A percentile compares a stretch with the other conserved stretches of the same genome.
phyloP scores from a whole-genome alignment of 345 rosid species.

The Lagerstroemia speciosa region DNA sequence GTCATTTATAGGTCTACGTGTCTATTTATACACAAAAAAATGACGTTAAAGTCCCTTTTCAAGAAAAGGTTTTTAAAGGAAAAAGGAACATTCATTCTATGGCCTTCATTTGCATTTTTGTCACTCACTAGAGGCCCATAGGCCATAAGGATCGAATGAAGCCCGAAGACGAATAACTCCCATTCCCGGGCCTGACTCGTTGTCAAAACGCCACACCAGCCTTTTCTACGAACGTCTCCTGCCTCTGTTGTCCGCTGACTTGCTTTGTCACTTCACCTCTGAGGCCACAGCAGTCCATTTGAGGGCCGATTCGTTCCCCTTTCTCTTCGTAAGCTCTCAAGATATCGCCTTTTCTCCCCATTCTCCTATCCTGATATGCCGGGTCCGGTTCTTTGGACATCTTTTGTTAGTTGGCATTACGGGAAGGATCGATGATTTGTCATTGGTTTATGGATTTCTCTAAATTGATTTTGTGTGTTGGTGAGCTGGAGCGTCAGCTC shows the following conservation, averaged over 20 bases:
- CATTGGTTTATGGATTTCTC: not conserved
- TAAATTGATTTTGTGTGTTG: not conserved
- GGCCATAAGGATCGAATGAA: not conserved
- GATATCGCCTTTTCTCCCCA: not conserved
- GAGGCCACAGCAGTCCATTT: not conserved
- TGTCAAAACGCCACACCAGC: too few species aligned
- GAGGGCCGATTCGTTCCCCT: not conserved
- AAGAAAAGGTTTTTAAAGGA: too few species aligned
- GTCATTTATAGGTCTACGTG: too few species aligned
- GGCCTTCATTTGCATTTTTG: too few species aligned
- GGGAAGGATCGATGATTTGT: not conserved
- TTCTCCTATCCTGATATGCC: not conserved
- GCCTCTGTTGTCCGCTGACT: not conserved
- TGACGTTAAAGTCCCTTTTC: too few species aligned
- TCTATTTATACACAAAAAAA: too few species aligned
- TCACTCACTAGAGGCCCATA: not conserved
- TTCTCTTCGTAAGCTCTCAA: not conserved
- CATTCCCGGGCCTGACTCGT: not conserved
- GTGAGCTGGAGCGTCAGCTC: not conserved
- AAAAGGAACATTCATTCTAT: too few species aligned
- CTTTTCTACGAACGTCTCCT: too few species aligned
- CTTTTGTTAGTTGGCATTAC: not conserved
- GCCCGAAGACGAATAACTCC: not conserved
- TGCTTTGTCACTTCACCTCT: not conserved
- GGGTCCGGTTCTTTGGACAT: not conserved